Base-by-base conservation (phyloP, 768 basidiomycete genomes). In the Suillus placidus region DNA sequence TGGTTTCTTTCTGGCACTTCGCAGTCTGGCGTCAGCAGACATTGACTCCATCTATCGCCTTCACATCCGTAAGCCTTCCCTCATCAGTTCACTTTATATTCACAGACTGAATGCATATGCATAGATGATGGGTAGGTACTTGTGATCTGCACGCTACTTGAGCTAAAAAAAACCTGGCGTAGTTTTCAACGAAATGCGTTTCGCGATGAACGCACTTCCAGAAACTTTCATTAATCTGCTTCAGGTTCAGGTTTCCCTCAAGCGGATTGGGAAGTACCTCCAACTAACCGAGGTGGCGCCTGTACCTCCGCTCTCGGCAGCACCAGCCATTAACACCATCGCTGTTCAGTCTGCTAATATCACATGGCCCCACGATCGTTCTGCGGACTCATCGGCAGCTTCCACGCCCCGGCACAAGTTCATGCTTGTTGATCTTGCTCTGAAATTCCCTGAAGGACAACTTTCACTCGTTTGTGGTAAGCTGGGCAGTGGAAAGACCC, bases 261-360 rank as follows among this genome's bases (percentile, higher is more conserved):
- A 91, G 20, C 92, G 95, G 60, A 95, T 97, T 66, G 94, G 96
- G 74, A 95, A 93, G 71, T 97, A 96, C 76, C 84, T 97, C 32
- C 79, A 86, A 57, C 83, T 85, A 10, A 84, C 85, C 1, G 95
- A 98, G 77, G 88, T 97, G 18, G 74, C 83, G 1, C 76, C 82
- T 1, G 87, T 92, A 13, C 83, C 82, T 5, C 87, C 88, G 3
- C 75, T 92, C 9, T 76, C 81, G 26, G 75, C 83, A 35, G 85
- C 89, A 68, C 81, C 83, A n/a, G 34, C 20, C 30, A 20, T 37
- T 2, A 80, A 83, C 60, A 84, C 80, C 4, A 88, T 96, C 62
- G 83, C 88, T 1, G 85, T 96, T 69, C 91, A 91, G 73, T 91
- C 91, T 12, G 94, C 93, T 45, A 97, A 93, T 1, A 82, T 94